A percentile compares a stretch with the other conserved stretches of the same genome.
Conservation (phyloP, 1,284 basidiomycete genomes). For the Sanghuangporus sanghuang region DNA sequence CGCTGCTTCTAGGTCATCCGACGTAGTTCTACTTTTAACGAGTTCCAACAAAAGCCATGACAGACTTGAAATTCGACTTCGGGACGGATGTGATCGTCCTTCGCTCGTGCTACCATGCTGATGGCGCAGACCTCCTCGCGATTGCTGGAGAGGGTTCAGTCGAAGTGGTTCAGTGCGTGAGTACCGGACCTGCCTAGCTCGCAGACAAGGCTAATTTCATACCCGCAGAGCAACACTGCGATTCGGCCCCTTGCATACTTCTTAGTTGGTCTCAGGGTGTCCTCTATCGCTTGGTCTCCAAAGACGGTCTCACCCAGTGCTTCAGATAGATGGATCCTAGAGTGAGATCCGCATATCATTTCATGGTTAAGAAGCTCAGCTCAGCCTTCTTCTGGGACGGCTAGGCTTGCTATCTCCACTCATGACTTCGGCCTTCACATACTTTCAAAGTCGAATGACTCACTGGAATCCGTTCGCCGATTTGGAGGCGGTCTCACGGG, state of each 20-base stretch:
- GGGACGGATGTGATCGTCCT: slow-evolving; percentile 60
- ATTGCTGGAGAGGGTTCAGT: slow-evolving; percentile 68
- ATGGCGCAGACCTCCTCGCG: slow-evolving; percentile 63
- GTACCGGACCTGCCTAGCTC: slow-evolving; percentile 23
- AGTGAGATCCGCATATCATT: slow-evolving; percentile 40
- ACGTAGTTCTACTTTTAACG: neutral
- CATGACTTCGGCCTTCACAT: slow-evolving; percentile 65
- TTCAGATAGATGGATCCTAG: slow-evolving; percentile 61
- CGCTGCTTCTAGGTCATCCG: neutral
- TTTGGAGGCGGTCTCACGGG: slow-evolving; percentile 76
- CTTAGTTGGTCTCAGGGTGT: slow-evolving; percentile 64
- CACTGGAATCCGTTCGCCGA: slow-evolving; percentile 50
- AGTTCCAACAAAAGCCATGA: neutral
- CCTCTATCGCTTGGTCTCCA: slow-evolving; percentile 75
- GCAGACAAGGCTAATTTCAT: slow-evolving; percentile 5
- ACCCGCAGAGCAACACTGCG: slow-evolving; percentile 33
- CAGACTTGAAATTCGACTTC: neutral
- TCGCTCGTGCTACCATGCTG: slow-evolving; percentile 54
- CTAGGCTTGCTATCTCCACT: slow-evolving; percentile 60
- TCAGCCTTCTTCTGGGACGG: neutral
- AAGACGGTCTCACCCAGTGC: slow-evolving; percentile 57
- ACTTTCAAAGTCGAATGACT: slow-evolving; percentile 48
- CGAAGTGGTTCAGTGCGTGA: slow-evolving; percentile 59
- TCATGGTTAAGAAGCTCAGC: neutral
- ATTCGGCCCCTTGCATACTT: slow-evolving; percentile 59